Evolutionary conservation across 2,329 filamentous ascomycete genomes (phyloP).

Genomic region (Fusarium fracticaudum): DNA sequence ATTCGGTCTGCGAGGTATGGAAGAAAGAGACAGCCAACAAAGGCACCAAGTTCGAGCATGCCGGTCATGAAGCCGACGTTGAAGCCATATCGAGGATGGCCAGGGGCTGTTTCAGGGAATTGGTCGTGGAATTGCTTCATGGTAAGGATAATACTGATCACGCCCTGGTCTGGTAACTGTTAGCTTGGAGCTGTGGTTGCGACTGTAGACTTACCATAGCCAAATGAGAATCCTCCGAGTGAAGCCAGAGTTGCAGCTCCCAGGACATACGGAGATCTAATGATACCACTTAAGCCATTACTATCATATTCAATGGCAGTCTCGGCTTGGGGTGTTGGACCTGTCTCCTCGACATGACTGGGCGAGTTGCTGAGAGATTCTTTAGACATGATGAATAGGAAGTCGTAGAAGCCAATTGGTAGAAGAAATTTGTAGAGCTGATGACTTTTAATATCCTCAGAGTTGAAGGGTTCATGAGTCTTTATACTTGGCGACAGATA

Average conservation of each 20-base stretch:
- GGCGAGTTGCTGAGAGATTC: neutral
- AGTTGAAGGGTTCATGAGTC: neutral
- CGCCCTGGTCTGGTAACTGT: conserved; percentile 42
- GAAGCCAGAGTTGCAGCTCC: conserved; percentile 54
- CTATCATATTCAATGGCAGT: neutral
- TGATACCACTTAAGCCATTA: conserved; percentile 48
- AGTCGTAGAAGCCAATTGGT: neutral
- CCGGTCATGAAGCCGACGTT: conserved; percentile 50
- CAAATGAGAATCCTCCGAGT: neutral
- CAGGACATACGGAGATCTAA: conserved; percentile 52
- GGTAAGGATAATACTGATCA: conserved; percentile 55
- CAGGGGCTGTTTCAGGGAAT: conserved; percentile 46
- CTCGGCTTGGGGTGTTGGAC: neutral
- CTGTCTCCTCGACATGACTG: neutral
- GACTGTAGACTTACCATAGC: neutral
- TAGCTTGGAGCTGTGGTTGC: neutral
- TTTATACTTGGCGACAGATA: neutral
- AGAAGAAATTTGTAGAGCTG: fast-evolving
- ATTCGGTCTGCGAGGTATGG: conserved; percentile 35
- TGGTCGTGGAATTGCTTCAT: conserved; percentile 55
- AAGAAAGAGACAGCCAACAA: conserved; percentile 49
- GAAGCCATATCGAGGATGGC: conserved; percentile 43
- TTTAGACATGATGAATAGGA: neutral
- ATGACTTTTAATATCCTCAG: fast-evolving
- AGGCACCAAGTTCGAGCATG: conserved; percentile 62